Conservation (phyloP, 177 flowering plant genomes). For the Telopea speciosissima region DNA sequence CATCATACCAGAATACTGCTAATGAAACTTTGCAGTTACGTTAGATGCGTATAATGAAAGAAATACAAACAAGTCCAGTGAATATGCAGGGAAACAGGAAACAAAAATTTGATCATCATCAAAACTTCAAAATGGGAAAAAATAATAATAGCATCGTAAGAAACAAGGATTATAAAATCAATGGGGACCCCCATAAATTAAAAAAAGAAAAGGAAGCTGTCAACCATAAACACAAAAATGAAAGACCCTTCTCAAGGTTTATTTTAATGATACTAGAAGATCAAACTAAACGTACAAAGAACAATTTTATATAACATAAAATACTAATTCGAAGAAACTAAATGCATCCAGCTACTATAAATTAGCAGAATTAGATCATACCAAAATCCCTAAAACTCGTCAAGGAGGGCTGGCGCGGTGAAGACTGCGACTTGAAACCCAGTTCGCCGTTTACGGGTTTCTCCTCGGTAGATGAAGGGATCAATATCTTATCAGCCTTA, state of each 20-base stretch:
- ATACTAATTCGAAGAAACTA: not conserved
- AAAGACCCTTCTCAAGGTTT: not conserved
- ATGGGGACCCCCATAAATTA: not conserved
- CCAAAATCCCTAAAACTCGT: conserved; percentile 13
- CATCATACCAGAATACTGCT: not conserved
- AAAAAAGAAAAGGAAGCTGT: not conserved
- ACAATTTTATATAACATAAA: too few species aligned
- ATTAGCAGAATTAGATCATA: conserved; percentile 15
- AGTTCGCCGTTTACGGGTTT: conserved; percentile 13
- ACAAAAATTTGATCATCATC: not conserved
- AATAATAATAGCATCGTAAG: not conserved
- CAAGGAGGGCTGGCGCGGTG: not conserved
- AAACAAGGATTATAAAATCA: not conserved
- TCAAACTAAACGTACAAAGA: not conserved
- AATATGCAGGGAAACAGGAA: not conserved
- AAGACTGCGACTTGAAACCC: conserved; percentile 9
- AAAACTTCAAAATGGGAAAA: not conserved
- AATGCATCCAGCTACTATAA: not conserved
- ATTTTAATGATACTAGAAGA: not conserved
- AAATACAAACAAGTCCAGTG: not conserved
- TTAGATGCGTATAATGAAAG: not conserved
- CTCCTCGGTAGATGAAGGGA: conserved; percentile 22
- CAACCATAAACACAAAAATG: not conserved
- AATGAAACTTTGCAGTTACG: not conserved
- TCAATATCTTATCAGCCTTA: conserved; percentile 15